Evolutionary conservation across 1,139 yeast genomes (phyloP), one percentile per base, ranked within the genome.

Genomic region (Sugiyamaella paludigena): DNA sequence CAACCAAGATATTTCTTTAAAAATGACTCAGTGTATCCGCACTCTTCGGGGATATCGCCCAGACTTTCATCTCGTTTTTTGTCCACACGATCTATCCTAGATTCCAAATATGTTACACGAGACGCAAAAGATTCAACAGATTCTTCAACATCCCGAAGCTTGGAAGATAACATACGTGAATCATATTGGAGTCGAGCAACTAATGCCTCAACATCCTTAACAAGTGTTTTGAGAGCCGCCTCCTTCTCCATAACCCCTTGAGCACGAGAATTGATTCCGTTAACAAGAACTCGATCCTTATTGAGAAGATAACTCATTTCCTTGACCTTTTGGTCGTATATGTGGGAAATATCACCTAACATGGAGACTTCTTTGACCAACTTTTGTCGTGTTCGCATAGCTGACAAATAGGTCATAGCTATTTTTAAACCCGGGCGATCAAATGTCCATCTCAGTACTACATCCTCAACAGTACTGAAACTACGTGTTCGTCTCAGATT

Each of bases 121-220:
- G 68, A 45, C 61, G 75, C 69, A 73, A 78, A 77, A 27, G 74
- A 66, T 47, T 79, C 76, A 53, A 85, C 76, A 49, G 84, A 79
- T 36, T 85, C 88, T 57, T 87, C 95, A 26, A 89, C 83, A 62
- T 92, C 98, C 49, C 82, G 79, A 49, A 91, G 78, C 58, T 92
- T 80, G 48, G 83, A 81, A 36, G 77, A 77, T 19, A 92, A 74
- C 45, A 87, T 76, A 49, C 95, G 71, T 26, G 88, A 76, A 62
- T 92, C 96, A 64, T 91, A 92, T 48, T 82, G 78, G 50, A 92
- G 71, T 54, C 95, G 74, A 24, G 95, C 92, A 31, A 86, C 80
- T 37, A 84, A 73, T 1, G 87, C 80, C 33, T 81, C 81, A 40
- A 88, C 74, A 51, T 85, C 91, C 35, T 72, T 71, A 54, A 85